A percentile compares a stretch with the other conserved stretches of the same genome.
Evolutionary conservation across 2,329 filamentous ascomycete genomes (phyloP).

Genomic region (Ophiostoma triangulosporum): DNA sequence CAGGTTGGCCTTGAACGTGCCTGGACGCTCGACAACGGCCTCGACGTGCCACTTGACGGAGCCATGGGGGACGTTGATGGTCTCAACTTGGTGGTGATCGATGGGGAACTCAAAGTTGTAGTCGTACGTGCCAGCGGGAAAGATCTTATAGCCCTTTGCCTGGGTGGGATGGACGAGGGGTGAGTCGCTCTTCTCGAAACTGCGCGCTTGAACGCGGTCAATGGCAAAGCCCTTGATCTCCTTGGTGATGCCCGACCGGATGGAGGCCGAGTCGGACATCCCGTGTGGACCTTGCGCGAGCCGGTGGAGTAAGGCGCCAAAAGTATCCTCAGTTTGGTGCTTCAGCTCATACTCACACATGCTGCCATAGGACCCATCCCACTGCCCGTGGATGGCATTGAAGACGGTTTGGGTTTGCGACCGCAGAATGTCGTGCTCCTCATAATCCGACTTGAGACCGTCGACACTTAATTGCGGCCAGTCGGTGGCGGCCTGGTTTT

Average conservation of each 20-base stretch:
- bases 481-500: slow-evolving; percentile 74
- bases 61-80: slow-evolving; percentile 74
- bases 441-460: slow-evolving; percentile 64
- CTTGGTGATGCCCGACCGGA: neutral
- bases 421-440: slow-evolving; percentile 73
- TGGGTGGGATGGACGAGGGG: slow-evolving; percentile 26
- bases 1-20: slow-evolving; percentile 80
- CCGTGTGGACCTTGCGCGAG: neutral
- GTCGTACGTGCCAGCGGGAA: slow-evolving; percentile 57
- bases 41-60: slow-evolving; percentile 82
- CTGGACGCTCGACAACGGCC: slow-evolving; percentile 70
- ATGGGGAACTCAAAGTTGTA: slow-evolving; percentile 76
- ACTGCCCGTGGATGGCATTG: slow-evolving; percentile 54
- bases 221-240: slow-evolving; percentile 3
- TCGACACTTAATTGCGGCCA: slow-evolving; percentile 93
- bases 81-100: slow-evolving; percentile 79
- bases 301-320: neutral
- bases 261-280: neutral
- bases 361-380: slow-evolving; percentile 49
- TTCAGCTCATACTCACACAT: slow-evolving; percentile 44
- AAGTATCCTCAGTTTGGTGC: slow-evolving; percentile 21
- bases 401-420: slow-evolving; percentile 89
- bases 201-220: slow-evolving; percentile 46
- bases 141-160: slow-evolving; percentile 70
- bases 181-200: slow-evolving; percentile 68